Evolutionary conservation across 2,329 filamentous ascomycete genomes (phyloP).

Genomic region (Penicillium carneum): DNA sequence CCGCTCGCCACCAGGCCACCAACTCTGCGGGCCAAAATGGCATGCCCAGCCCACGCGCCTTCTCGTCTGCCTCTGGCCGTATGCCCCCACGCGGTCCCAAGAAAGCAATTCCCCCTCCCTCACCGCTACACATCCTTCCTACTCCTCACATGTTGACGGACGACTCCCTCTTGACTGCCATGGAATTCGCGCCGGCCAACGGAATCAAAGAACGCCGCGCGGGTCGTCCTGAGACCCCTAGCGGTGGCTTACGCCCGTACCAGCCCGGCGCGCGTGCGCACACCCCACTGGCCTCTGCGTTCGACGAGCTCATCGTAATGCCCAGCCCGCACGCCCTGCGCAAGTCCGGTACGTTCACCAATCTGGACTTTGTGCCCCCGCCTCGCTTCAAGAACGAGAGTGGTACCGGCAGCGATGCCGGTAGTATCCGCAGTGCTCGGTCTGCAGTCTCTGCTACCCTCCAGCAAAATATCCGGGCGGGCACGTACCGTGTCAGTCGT

Average conservation of each 20-base stretch:
- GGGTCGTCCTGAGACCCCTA: slow-evolving; percentile 70
- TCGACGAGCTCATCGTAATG: slow-evolving; percentile 82
- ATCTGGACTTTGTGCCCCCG: slow-evolving; percentile 59
- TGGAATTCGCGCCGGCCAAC: slow-evolving; percentile 86
- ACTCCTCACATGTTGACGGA: slow-evolving; percentile 85
- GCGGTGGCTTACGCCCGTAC: slow-evolving; percentile 70
- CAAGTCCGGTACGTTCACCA: slow-evolving; percentile 58
- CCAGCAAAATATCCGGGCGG: slow-evolving; percentile 74
- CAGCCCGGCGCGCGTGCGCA: slow-evolving; percentile 74
- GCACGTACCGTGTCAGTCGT: slow-evolving; percentile 85
- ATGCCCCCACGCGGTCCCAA: slow-evolving; percentile 58
- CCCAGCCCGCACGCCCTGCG: slow-evolving; percentile 75
- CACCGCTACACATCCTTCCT: slow-evolving; percentile 76
- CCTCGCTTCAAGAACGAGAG: slow-evolving; percentile 56
- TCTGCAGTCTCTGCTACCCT: slow-evolving; percentile 78
- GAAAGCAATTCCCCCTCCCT: slow-evolving; percentile 73
- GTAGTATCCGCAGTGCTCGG: slow-evolving; percentile 70
- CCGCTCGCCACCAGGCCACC: slow-evolving; percentile 55
- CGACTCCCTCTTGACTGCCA: slow-evolving; percentile 74
- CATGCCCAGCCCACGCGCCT: slow-evolving; percentile 63
- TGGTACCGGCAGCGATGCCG: slow-evolving; percentile 55
- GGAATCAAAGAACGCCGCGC: slow-evolving; percentile 70
- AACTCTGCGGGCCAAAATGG: slow-evolving; percentile 49
- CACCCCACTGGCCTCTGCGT: slow-evolving; percentile 80
- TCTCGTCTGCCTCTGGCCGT: slow-evolving; percentile 67